Conservation (phyloP, 2,329 filamentous ascomycete genomes). For the Sphaerostilbella broomeana region DNA sequence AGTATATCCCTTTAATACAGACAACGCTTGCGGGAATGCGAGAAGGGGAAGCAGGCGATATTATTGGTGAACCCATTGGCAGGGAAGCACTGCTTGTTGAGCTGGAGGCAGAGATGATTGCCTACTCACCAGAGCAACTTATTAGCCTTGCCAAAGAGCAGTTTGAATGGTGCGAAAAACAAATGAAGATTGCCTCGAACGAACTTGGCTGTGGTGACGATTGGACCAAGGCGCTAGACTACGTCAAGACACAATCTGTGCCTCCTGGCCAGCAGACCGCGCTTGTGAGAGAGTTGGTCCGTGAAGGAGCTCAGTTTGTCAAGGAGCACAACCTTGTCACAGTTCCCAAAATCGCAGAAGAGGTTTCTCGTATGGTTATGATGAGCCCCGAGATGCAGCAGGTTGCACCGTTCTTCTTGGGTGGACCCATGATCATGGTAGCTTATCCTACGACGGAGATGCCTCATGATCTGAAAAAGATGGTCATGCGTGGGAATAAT, state of each 20-base stretch:
- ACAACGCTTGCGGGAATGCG: conserved; percentile 39
- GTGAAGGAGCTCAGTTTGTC: conserved; percentile 48
- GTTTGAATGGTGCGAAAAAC: conserved; percentile 48
- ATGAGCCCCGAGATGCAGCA: conserved; percentile 47
- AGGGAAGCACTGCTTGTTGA: conserved; percentile 43
- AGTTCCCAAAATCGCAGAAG: conserved; percentile 45
- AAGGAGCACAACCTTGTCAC: conserved; percentile 48
- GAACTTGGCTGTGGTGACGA: conserved; percentile 41
- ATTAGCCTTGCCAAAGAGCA: conserved; percentile 44
- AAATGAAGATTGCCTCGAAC: conserved; percentile 45
- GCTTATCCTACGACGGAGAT: conserved; percentile 49
- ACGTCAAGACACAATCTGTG: conserved; percentile 49
- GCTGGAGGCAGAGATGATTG: conserved; percentile 50
- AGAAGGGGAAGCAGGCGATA: conserved; percentile 38
- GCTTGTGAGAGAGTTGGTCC: conserved; percentile 44
- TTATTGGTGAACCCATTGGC: conserved; percentile 52
- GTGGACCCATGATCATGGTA: conserved; percentile 46
- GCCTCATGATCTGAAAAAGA: conserved; percentile 48
- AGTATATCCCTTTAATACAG: conserved; percentile 32
- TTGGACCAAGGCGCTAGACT: conserved; percentile 48
- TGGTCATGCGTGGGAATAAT: conserved; percentile 56
- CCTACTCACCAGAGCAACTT: conserved; percentile 51
- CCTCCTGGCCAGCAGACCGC: conserved; percentile 46
- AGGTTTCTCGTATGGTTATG: conserved; percentile 51
- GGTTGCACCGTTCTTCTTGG: conserved; percentile 54